Evolutionary conservation across 805 yeast genomes (phyloP), one percentile per base, ranked within the genome.

Genomic region (Nakazawaea holstii): DNA sequence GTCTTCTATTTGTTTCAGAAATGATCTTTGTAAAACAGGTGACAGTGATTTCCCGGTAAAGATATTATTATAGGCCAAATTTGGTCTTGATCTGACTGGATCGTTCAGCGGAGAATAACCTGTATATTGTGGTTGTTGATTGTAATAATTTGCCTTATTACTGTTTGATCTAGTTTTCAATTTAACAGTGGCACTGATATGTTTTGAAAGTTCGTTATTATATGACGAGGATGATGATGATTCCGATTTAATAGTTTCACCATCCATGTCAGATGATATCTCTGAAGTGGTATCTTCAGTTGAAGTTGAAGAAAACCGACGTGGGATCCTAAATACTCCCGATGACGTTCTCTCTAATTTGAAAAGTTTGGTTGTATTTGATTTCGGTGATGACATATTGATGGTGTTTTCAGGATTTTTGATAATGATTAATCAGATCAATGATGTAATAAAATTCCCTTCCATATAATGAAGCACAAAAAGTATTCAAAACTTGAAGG

Each of bases 171-270:
- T 39, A 14, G 41, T 29, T n/a, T 37, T 41, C 29, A 46, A 31
- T 26, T 32, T 36, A 13, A 46, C 42, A 6, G 49, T 46, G 43
- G 49, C 49, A 41, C 49, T 46, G 40, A 46, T 46, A 30, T 36
- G 28, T 24, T 41, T 37, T 6, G 42, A 36, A 8, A 46, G 35
- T 24, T 36, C 46, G 37, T 41, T 45, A 26, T 32, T 8, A 20
- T 20, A 20, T 20, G 24, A 20, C 24, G 24, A 20, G 24, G 24
- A 20, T 20, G 24, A 20, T 20, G 24, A 20, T 20, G 24, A 3
- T 20, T 20, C 24, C 24, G 24, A 20, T 20, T 20, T 20, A 20
- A 20, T 20, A 5, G 24, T 20, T 20, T 20, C 24, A 20, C 24
- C 24, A 20, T 20, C 24, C 24, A 20, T 20, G 5, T 39, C 36